phyloP scores from a whole-genome alignment of 768 basidiomycete genomes.

The Pulveroboletus sp. region DNA sequence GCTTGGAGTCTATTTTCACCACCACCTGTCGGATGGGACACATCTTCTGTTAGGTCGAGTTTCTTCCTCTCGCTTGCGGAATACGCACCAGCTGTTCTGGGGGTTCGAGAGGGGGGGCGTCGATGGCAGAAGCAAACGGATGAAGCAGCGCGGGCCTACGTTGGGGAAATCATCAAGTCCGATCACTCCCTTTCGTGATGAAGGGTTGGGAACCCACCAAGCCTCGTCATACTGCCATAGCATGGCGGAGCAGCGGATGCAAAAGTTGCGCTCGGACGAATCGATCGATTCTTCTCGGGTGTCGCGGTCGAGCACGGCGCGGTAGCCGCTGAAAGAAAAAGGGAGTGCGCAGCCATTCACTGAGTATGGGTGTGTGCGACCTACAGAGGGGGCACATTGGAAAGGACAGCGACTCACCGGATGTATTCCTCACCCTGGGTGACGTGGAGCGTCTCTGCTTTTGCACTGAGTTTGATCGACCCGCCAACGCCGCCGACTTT shows the following conservation, averaged over 20 bases:
- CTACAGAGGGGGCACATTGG: no score
- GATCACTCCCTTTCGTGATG: background rate
- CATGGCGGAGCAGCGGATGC: constrained; percentile 61
- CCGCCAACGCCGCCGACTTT: constrained; percentile 66
- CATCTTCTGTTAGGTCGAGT: background rate
- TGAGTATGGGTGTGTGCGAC: background rate
- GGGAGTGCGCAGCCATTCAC: background rate
- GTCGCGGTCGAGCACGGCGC: constrained; percentile 56
- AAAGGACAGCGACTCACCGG: constrained; percentile 34
- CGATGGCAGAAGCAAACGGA: constrained; percentile 66
- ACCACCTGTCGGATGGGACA: constrained; percentile 35
- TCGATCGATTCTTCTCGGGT: constrained; percentile 45
- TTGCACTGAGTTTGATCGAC: constrained; percentile 61
- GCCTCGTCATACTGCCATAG: constrained; percentile 57
- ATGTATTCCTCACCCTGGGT: constrained; percentile 50
- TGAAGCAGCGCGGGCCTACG: constrained; percentile 60
- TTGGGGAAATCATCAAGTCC: no score
- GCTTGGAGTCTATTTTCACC: constrained; percentile 47
- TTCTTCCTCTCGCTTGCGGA: no score
- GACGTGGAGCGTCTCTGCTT: constrained; percentile 47
- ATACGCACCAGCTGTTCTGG: constrained; percentile 49
- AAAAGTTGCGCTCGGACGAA: constrained; percentile 59
- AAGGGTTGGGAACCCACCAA: constrained; percentile 38
- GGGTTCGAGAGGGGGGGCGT: constrained; percentile 50
- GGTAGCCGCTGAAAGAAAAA: constrained; percentile 45